Percentiles rank a stretch among this genome's conserved stretches.
Evolutionary conservation across 306 rosid species (phyloP).

Genomic region (Albizia julibrissin): DNA sequence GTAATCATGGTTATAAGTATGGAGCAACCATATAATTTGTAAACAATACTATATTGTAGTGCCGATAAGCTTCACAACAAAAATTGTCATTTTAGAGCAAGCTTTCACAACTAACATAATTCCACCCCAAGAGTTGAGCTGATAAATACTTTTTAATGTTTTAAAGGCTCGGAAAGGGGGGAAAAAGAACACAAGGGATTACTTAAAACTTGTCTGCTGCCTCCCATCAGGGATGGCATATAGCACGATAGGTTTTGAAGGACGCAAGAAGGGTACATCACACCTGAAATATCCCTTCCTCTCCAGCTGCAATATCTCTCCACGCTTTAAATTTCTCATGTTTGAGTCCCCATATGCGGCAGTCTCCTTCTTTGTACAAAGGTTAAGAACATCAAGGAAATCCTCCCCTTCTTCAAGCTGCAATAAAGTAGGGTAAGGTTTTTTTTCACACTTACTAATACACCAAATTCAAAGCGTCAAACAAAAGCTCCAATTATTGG

Average conservation of each 20-base stretch:
- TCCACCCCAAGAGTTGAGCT: slow-evolving; percentile 8
- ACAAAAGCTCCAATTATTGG: not conserved
- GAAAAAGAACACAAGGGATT: slow-evolving; percentile 12
- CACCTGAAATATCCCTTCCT: slow-evolving; percentile 93
- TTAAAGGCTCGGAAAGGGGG: not conserved
- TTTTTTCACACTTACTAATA: not conserved
- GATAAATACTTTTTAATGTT: not conserved
- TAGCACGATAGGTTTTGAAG: slow-evolving; percentile 74
- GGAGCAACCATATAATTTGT: not conserved
- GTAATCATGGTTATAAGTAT: not conserved
- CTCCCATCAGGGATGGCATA: slow-evolving; percentile 88
- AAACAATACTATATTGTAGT: not conserved
- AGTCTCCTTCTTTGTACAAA: slow-evolving; percentile 74
- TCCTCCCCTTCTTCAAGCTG: slow-evolving; percentile 96
- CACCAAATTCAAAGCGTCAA: slow-evolving; percentile 9
- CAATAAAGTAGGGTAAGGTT: slow-evolving; percentile 33
- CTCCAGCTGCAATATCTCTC: slow-evolving; percentile 88
- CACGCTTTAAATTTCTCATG: slow-evolving; percentile 72
- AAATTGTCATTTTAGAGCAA: not conserved
- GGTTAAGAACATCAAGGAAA: slow-evolving; percentile 72
- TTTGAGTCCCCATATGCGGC: slow-evolving; percentile 83
- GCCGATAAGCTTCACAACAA: not conserved
- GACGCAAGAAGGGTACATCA: slow-evolving; percentile 69
- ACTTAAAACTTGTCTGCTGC: slow-evolving; percentile 63
- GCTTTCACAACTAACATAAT: not conserved